These are phyloP conservation scores for Kodamaea hsintzibuensis DNA, from an alignment of 805 yeast genomes.

Conservation along the genomic window DNA sequence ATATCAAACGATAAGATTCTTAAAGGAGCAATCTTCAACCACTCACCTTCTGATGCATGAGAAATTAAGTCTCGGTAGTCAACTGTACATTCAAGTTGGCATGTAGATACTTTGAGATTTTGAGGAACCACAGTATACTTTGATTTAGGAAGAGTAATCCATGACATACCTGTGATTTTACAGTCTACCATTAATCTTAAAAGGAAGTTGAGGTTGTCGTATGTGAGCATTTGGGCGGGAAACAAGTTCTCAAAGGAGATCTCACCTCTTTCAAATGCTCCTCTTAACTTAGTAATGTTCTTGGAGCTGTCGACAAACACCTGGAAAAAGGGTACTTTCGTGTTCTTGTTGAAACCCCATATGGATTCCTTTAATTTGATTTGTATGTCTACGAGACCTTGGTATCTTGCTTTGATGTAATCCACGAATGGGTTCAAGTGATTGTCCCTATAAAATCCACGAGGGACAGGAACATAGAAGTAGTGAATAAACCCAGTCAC, in stretches of 20 bases:
- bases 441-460: slow-evolving; percentile 63
- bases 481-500: slow-evolving; percentile 89
- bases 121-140: slow-evolving; percentile 55
- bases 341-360: slow-evolving; percentile 89
- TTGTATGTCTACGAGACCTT: slow-evolving; percentile 66
- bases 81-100: slow-evolving; percentile 82
- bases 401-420: slow-evolving; percentile 49
- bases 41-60: slow-evolving; percentile 90
- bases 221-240: slow-evolving; percentile 64
- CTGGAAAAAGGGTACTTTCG: slow-evolving; percentile 76
- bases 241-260: slow-evolving; percentile 64
- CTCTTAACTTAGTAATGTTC: slow-evolving; percentile 65
- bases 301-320: slow-evolving; percentile 66
- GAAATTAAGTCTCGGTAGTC: slow-evolving; percentile 68
- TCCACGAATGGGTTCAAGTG: slow-evolving; percentile 46
- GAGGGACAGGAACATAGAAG: slow-evolving; percentile 88
- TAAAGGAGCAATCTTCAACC: slow-evolving; percentile 90
- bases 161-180: slow-evolving; percentile 92
- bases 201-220: slow-evolving; percentile 86
- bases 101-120: slow-evolving; percentile 56
- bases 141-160: slow-evolving; percentile 86
- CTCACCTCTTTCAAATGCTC: slow-evolving; percentile 83
- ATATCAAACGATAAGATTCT: slow-evolving; percentile 94
- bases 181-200: slow-evolving; percentile 91
- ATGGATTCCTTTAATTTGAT: slow-evolving; percentile 75